Conservation (phyloP, 768 basidiomycete species). For the Suillus weaverae region DNA sequence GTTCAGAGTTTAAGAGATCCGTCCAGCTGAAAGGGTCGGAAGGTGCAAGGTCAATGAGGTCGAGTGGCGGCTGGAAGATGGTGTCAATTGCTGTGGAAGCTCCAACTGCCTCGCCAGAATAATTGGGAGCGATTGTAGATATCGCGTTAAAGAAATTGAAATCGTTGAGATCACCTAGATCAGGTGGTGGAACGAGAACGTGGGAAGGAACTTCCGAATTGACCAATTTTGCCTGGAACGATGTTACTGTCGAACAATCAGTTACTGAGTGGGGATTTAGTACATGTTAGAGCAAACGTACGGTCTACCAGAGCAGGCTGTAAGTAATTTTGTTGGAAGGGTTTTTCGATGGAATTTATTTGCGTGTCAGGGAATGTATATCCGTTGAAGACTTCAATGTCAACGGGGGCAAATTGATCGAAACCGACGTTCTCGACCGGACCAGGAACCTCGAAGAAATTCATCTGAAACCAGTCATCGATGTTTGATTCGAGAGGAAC, state of each 20-base stretch:
- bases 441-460: slow-evolving; percentile 31
- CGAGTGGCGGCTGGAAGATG: background rate
- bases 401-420: slow-evolving; percentile 27
- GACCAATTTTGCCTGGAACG: background rate
- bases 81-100: background rate
- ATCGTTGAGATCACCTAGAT: background rate
- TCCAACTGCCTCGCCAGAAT: background rate
- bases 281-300: too few relatives aligned
- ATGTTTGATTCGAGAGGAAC: slow-evolving; percentile 21
- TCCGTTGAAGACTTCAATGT: slow-evolving; percentile 35
- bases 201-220: background rate
- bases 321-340: accelerated
- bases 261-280: too few relatives aligned
- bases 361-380: slow-evolving; percentile 19
- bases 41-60: background rate
- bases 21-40: background rate
- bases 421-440: slow-evolving; percentile 22
- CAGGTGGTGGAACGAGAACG: background rate
- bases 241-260: background rate
- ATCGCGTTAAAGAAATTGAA: background rate
- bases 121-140: background rate
- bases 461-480: slow-evolving; percentile 38
- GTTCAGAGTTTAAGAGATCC: background rate
- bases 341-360: background rate
- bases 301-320: slow-evolving; percentile 7